Base-by-base conservation (phyloP, 306 rosid species). In the Pterocarpus macrocarpus region DNA sequence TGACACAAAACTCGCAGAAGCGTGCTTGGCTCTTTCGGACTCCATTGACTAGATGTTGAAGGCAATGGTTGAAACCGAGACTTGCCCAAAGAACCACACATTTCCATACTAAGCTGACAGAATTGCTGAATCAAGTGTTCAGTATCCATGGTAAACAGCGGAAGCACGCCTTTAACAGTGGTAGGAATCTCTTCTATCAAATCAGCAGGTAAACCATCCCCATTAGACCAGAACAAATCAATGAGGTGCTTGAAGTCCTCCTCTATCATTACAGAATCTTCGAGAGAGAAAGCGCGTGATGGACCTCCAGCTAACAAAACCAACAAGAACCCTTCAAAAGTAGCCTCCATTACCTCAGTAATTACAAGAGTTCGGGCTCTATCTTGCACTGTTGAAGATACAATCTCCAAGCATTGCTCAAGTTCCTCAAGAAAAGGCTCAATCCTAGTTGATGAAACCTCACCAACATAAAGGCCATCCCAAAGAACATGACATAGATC, bases 261-360 rank as follows among this genome's bases (percentile, higher is more conserved):
- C 71, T 90, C 90, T 68, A 94, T 76, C 39, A 91, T 58, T 22
- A 45, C 85, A 56, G 88, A 83, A 86, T 94, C 97, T 76, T 86
- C 87, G 55, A 38, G 80, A 36, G 84, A 71, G 86, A 91, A 91
- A 76, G 83, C 82, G 12, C 98, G 97, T 55, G 90, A 84, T n/a
- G 98, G 92, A 61, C 98, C 98, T 36, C 98, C 98, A 14, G 93
- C 95, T 28, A 94, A 87, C 83, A 94, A 78, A 90, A 94, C 90
- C 83, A 94, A 28, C 68, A 90, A 81, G 64, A 94, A 91, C 36
- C 98, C 94, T 53, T 94, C 98, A 55, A 94, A 89, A 63, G 89
- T 88, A 68, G 97, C 90, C 81, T 84, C 85, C 95, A 94, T 91
- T 52, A 94, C 69, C 33, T 91, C 93, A 9, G 90, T 81, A 62